phyloP scores from a whole-genome alignment of 176 grass and related monocot genomes.

The Saccharum spontaneum region DNA sequence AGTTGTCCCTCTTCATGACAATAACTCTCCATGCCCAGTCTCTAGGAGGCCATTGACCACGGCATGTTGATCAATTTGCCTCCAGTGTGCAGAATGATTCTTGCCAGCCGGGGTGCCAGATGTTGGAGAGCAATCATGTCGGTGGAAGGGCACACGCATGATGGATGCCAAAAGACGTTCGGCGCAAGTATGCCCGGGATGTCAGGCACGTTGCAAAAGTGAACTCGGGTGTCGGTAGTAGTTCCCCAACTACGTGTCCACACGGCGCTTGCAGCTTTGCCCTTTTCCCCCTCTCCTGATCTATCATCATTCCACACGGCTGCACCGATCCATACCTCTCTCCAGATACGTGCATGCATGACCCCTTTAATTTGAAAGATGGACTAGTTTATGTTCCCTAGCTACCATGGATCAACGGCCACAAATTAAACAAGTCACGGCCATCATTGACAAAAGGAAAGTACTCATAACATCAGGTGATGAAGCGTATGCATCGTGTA shows the following conservation, averaged over 20 bases:
- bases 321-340: background rate
- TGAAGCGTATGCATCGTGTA: background rate
- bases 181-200: conserved; percentile 43
- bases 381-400: background rate
- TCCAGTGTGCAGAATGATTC: conserved; percentile 28
- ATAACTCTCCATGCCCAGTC: too few relatives aligned
- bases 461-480: background rate
- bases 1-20: too few relatives aligned
- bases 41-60: too few relatives aligned
- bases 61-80: background rate
- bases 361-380: conserved; percentile 13
- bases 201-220: conserved; percentile 60
- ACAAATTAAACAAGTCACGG: background rate
- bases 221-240: conserved; percentile 5
- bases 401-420: background rate
- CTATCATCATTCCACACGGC: conserved; percentile 37
- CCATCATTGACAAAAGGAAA: background rate
- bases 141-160: background rate
- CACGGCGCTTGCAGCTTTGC: background rate
- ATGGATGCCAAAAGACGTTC: conserved; percentile 37
- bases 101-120: conserved; percentile 18
- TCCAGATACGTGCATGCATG: background rate
- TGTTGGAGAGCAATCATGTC: conserved; percentile 7
- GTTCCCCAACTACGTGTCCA: conserved; percentile 22
- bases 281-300: background rate